These are phyloP conservation scores for Cadophora luteo-olivacea DNA, from an alignment of 2,329 filamentous ascomycete species.

Conservation along the genomic window DNA sequence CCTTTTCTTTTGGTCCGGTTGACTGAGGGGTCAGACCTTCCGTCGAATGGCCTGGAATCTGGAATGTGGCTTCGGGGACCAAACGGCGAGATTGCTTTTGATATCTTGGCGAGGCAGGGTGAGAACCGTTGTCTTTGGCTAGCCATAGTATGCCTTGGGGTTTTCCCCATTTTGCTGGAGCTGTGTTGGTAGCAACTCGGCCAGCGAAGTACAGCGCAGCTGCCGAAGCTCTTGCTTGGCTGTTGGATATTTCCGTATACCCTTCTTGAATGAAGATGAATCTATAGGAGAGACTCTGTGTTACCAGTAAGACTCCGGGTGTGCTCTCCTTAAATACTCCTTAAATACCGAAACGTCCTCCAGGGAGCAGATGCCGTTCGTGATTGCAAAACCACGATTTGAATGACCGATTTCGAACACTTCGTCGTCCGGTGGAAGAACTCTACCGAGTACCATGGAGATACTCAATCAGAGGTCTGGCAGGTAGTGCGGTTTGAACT, in stretches of 20 bases:
- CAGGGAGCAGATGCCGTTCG: too few species aligned
- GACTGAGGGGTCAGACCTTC: background rate
- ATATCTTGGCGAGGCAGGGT: background rate
- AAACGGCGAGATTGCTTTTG: background rate
- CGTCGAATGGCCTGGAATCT: background rate
- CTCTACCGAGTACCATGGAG: too few species aligned
- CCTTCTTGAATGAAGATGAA: background rate
- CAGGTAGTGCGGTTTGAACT: constrained; percentile 87
- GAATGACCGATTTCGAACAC: too few species aligned
- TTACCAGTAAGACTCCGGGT: too few species aligned
- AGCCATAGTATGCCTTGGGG: too few species aligned
- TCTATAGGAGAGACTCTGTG: background rate
- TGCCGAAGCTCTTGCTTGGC: background rate
- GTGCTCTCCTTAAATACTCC: too few species aligned
- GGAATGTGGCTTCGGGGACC: constrained; percentile 1
- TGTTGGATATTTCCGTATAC: background rate
- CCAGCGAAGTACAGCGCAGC: background rate
- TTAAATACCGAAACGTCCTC: too few species aligned
- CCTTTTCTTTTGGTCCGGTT: background rate
- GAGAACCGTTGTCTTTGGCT: background rate
- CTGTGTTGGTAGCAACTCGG: background rate
- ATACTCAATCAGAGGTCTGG: constrained; percentile 67
- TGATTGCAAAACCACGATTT: too few species aligned
- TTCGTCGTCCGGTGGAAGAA: background rate
- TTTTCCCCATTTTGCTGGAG: background rate